Percentiles rank a stretch among this genome's conserved stretches.
phyloP scores from a whole-genome alignment of 345 rosid species.

The Linum tenue region DNA sequence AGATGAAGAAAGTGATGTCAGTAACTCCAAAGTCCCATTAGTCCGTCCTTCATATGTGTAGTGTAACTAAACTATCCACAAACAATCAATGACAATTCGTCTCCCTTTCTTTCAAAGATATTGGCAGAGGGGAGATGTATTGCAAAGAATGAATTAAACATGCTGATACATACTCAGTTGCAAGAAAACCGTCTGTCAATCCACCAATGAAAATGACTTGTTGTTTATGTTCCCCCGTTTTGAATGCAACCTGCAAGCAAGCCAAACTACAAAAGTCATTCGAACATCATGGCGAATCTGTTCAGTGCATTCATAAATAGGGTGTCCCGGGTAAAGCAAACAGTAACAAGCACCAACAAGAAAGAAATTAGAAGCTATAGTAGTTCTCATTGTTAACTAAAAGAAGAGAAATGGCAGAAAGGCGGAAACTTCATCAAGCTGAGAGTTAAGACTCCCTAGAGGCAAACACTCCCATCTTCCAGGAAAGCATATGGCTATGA shows the following conservation, averaged over 20 bases:
- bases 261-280: background rate
- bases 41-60: background rate
- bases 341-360: background rate
- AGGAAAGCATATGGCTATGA: background rate
- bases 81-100: background rate
- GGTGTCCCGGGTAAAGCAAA: background rate
- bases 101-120: background rate
- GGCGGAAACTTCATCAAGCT: background rate
- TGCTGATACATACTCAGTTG: slow-evolving; percentile 62
- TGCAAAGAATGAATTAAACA: background rate
- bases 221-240: slow-evolving; percentile 81
- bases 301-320: background rate
- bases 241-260: slow-evolving; percentile 73
- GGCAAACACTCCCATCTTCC: background rate
- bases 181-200: slow-evolving; percentile 77
- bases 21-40: background rate
- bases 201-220: slow-evolving; percentile 88
- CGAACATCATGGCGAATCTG: background rate
- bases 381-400: background rate
- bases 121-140: background rate
- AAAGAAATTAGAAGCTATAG: background rate
- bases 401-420: background rate
- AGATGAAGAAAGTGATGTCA: slow-evolving; percentile 2
- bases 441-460: background rate
- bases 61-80: background rate